Evolutionary conservation across 2,329 filamentous ascomycete genomes (phyloP), one percentile per base, ranked within the genome.

Genomic region (Raffaelea albimanens): DNA sequence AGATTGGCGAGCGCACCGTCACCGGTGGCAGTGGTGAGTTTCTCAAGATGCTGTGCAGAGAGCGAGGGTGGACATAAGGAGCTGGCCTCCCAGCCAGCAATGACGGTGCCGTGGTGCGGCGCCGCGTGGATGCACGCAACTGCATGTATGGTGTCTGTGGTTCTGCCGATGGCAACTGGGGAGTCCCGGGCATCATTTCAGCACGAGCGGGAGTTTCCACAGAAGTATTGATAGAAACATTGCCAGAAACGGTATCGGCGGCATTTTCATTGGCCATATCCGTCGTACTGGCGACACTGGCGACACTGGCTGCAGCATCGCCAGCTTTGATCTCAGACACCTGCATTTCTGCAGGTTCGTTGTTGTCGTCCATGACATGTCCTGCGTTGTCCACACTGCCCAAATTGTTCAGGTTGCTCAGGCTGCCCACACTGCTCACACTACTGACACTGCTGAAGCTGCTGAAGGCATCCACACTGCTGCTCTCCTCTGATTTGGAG

Each of bases 21-120:
- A 67, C 61, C 1, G 76, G 73, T 19, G 78, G 76, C 7, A 83
- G 67, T 18, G 80, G 80, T 4, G 80, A 83, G 66, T 83, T 83
- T 46, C 79, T 75, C 20, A 83, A 70, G 56, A 83, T 83, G 61
- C 78, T 82, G 59, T 76, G 79, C 10, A 83, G 70, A 39, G 69
- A 67, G 48, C 71, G 71, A 31, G 79, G 74, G 52, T 78, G 78
- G 2, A 67, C 74, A 56, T 83, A 83, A 2, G 80, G 80, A 3
- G 71, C 64, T 21, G 31, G 53, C 44, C 19, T 51, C 49, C 11
- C 58, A 55, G 16, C 58, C 50, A 53, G 49, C 5, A 58, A 55
- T 5, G 59, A 50, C 1, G 62, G 56, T 16, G 66, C 59, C 9
- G 63, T 67, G 5, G 63, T 60, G 40, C 67, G 64, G 16, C 67